Base-by-base conservation (phyloP, 805 yeast species). In the Saccharomycopsis malanga region DNA sequence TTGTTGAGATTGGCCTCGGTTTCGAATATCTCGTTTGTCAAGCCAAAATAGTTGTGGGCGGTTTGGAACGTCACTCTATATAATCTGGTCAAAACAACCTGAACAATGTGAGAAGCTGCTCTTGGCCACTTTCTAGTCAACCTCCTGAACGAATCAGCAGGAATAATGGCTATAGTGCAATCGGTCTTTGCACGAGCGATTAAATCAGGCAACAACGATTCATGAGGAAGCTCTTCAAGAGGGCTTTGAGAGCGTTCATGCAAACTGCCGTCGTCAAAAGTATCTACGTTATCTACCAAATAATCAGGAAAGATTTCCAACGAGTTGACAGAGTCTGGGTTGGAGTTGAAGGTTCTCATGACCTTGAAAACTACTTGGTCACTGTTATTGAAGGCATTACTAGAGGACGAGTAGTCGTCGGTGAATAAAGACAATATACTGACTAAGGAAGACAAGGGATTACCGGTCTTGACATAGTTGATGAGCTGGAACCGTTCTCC, bases 11-110 rank as follows among this genome's bases (percentile, higher is more conserved):
- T 68, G 4, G 74, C 64, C 58, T 91, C 98, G 15, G 91, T 80
- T 46, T 81, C 77, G 57, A 85, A 74, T 25, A 91, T 79, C 57
- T 88, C 96, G 17, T 74, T 68, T 0, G 97, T 87, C 20, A 91
- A 65, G 0, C 95, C 96, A 42, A 91, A 68, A 61, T 91, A 93
- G 53, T 77, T 74, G 61, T 89, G 93, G 7, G 93, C 86, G 0
- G 97, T 86, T 58, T 86, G 89, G 63, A 91, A 80, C 0, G 98
- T 91, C 6, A 93, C 96, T 55, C 94, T 76, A 60, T 87, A 87
- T 45, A 93, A 71, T 53, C 95, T 74, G 1, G 95, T 82, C 47
- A 91, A 66, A 21, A 91, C 87, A 77, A 91, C 88, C 57, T 94
- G 96, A 12, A 91, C 91, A 25, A 93, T 89, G 62, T 89, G 96